Evolutionary conservation across 2,329 filamentous ascomycete species (phyloP).

Genomic region (Hypoxylon sp.): DNA sequence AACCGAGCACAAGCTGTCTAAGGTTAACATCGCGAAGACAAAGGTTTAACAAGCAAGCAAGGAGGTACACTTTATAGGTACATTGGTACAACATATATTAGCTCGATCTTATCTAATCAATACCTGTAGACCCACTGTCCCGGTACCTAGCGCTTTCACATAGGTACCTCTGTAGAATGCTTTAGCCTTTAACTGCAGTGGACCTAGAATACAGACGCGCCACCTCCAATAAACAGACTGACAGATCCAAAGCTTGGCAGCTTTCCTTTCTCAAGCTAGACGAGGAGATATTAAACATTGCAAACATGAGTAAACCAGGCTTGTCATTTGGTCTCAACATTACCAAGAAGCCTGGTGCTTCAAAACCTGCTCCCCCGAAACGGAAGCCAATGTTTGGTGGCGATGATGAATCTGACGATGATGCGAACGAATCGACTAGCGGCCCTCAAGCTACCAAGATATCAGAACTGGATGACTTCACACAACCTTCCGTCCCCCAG

Average conservation of each 20-base stretch:
- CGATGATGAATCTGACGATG: slow-evolving; percentile 64
- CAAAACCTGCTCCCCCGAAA: slow-evolving; percentile 59
- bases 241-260: background rate
- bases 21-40: no score
- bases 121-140: background rate
- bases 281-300: no score
- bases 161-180: no score
- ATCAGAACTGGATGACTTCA: slow-evolving; percentile 65
- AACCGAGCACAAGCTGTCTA: no score
- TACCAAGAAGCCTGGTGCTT: slow-evolving; percentile 62
- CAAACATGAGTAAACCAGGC: slow-evolving; percentile 47
- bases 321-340: slow-evolving; percentile 68
- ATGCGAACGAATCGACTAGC: slow-evolving; percentile 46
- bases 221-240: slow-evolving; percentile 8
- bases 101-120: slow-evolving; percentile 34
- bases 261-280: no score
- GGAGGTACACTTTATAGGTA: no score
- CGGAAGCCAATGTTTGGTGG: slow-evolving; percentile 67
- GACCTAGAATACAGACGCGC: slow-evolving; percentile 17
- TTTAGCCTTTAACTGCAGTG: slow-evolving; percentile 16
- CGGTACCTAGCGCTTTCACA: no score
- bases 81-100: no score
- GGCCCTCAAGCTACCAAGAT: slow-evolving; percentile 62
- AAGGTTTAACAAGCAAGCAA: no score
- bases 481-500: slow-evolving; percentile 39